Conservation (phyloP, 257 asterid species). For the Nicotiana sylvestris region DNA sequence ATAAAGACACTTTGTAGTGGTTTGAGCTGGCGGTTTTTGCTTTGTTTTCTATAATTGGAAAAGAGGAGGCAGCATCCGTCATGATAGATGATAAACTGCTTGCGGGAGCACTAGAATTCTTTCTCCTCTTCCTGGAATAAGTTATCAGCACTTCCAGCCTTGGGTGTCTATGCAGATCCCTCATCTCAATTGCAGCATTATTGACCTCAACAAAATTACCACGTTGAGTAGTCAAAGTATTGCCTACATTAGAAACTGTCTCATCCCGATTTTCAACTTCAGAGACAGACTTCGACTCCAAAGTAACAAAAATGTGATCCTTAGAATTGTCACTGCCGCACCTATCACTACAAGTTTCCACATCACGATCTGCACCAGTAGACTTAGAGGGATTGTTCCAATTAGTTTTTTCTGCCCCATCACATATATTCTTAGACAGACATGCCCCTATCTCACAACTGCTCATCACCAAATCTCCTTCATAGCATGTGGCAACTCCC, state of each 20-base stretch:
- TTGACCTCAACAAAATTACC: not conserved
- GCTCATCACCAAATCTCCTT: conserved; percentile 7
- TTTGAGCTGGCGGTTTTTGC: not conserved
- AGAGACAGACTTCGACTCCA: not conserved
- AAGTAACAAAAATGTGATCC: not conserved
- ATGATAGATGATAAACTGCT: not conserved
- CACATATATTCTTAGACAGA: not conserved
- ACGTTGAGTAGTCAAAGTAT: conserved; percentile 4
- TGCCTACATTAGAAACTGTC: not conserved
- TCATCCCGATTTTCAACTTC: not conserved
- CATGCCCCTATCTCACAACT: not conserved
- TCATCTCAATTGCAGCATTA: conserved; percentile 1
- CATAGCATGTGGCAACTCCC: not conserved
- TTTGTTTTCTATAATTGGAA: not conserved
- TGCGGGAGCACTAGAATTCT: conserved; percentile 10
- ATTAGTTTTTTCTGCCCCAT: not conserved
- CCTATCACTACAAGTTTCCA: not conserved
- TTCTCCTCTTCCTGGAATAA: conserved; percentile 14
- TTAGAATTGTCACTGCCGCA: not conserved
- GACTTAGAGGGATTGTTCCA: not conserved
- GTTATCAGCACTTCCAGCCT: not conserved
- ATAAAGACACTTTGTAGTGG: conserved; percentile 7
- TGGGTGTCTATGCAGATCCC: not conserved
- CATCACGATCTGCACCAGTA: not conserved
- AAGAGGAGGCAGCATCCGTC: not conserved